Evolutionary conservation across 108 stramenopile species (phyloP).

Genomic region (Cyclostephanos invisitatus): DNA sequence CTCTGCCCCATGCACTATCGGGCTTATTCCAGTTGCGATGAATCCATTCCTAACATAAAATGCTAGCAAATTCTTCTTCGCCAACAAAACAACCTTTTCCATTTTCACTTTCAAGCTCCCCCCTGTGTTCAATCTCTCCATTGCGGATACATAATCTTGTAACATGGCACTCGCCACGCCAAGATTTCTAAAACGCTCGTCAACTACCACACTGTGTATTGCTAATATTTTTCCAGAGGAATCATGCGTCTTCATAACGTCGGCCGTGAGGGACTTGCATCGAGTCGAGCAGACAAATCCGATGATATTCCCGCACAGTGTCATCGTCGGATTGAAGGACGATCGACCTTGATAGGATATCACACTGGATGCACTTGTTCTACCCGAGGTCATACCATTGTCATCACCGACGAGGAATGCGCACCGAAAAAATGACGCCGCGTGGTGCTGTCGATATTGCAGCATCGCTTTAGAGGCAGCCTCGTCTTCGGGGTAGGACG

Average conservation of each 20-base stretch:
- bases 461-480: slow-evolving; percentile 80
- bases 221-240: slow-evolving; percentile 71
- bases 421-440: slow-evolving; percentile 83
- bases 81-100: slow-evolving; percentile 65
- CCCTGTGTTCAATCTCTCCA: slow-evolving; percentile 43
- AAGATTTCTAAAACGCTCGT: slow-evolving; percentile 52
- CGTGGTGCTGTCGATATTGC: slow-evolving; percentile 87
- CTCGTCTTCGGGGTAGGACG: slow-evolving; percentile 79
- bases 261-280: slow-evolving; percentile 57
- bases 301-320: slow-evolving; percentile 49
- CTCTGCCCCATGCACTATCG: slow-evolving; percentile 71
- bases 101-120: slow-evolving; percentile 47
- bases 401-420: slow-evolving; percentile 54
- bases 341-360: slow-evolving; percentile 29
- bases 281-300: slow-evolving; percentile 89
- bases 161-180: slow-evolving; percentile 70
- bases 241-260: slow-evolving; percentile 72
- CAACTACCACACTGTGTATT: slow-evolving; percentile 85
- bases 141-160: slow-evolving; percentile 55
- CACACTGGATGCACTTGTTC: slow-evolving; percentile 17
- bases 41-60: slow-evolving; percentile 89
- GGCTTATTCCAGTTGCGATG: slow-evolving; percentile 54
- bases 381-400: slow-evolving; percentile 4
- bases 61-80: slow-evolving; percentile 68
- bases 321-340: slow-evolving; percentile 18